Base-by-base conservation (phyloP, 805 yeast genomes). In the Myxozyma nipponensis region DNA sequence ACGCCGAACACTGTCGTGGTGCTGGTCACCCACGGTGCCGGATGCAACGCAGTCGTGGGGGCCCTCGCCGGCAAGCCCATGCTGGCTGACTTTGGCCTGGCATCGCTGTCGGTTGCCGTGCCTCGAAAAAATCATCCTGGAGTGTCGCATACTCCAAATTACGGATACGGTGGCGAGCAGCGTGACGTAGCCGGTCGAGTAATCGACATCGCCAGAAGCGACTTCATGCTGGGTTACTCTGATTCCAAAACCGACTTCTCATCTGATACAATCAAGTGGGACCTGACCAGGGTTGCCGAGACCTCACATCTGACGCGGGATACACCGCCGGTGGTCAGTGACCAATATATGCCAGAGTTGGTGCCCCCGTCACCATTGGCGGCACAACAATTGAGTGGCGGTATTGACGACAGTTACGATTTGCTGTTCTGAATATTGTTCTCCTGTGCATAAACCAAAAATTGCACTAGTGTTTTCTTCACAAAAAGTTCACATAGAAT, bases 1-100 rank as follows among this genome's bases (percentile, higher is more conserved):
- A 43, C 44, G 5, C 39, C 50, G 35, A 50, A 58, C 39, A 26
- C 39, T 3, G 54, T 63, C 4, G 46, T 67, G 9, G 45, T 68
- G 2, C 46, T 68, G 6, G 72, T 69, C 9, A 65, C 72, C 21
- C 73, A 69, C 46, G 73, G 73, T 2, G 71, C 72, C 4, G 65
- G 69, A 2, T 66, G 71, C 52, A 70, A 69, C 37, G 64, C 72
- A 3, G 51, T 69, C 36, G 58, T 69, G n/a, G 70, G 69, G 9
- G 61, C 57, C 5, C 41, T 69, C 17, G 48, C 60, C 7, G 57
- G 60, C 35, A 59, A 55, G 46, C 71, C 72, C 2, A 54, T 65
- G 38, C 59, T 69, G 41, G 52, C 56, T 24, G 59, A 65, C 25
- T 57, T 68, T 23, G 63, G 62, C 5, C 57, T 65, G 22, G 69